phyloP scores from a whole-genome alignment of 202 grass and related monocot species.

The Elaeis oleifera region DNA sequence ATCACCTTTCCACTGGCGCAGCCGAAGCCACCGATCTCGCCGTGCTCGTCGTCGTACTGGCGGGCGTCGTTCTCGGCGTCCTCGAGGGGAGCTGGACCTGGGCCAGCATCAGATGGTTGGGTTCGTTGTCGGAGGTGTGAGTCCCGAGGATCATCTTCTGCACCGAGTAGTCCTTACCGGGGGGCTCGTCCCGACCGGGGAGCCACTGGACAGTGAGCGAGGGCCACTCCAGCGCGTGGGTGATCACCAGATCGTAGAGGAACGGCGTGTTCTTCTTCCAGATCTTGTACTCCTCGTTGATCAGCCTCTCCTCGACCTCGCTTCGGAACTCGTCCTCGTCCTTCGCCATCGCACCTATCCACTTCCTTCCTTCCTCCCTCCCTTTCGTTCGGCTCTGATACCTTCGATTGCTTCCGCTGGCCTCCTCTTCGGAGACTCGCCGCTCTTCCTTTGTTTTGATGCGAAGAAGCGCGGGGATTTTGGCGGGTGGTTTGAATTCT shows the following conservation, averaged over 20 bases:
- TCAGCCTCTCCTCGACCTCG: constrained; percentile 69
- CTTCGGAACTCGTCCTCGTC: constrained; percentile 72
- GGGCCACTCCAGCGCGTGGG: constrained; percentile 94
- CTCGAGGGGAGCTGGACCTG: constrained; percentile 83
- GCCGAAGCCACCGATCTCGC: constrained; percentile 76
- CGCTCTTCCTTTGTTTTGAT: too few relatives aligned
- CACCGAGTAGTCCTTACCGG: constrained; percentile 83
- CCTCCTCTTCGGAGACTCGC: too few relatives aligned
- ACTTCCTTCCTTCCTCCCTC: too few relatives aligned
- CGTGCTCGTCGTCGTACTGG: constrained; percentile 81
- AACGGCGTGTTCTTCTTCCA: constrained; percentile 99
- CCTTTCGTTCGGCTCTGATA: too few relatives aligned
- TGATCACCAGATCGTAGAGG: constrained; percentile 94
- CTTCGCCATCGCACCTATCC: constrained; percentile 53
- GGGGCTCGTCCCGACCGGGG: constrained; percentile 69
- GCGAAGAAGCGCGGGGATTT: too few relatives aligned
- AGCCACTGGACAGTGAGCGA: constrained; percentile 99
- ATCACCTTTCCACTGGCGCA: constrained; percentile 61
- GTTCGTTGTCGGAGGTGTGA: constrained; percentile 98
- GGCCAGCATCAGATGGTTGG: constrained; percentile 93
- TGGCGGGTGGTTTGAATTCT: too few relatives aligned
- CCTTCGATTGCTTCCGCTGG: too few relatives aligned
- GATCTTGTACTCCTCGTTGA: constrained; percentile 99
- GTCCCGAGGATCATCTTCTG: constrained; percentile 97
- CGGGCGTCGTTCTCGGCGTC: constrained; percentile 81